phyloP scores from a whole-genome alignment of 2,329 filamentous ascomycete genomes.

The Phialophora verrucosa region DNA sequence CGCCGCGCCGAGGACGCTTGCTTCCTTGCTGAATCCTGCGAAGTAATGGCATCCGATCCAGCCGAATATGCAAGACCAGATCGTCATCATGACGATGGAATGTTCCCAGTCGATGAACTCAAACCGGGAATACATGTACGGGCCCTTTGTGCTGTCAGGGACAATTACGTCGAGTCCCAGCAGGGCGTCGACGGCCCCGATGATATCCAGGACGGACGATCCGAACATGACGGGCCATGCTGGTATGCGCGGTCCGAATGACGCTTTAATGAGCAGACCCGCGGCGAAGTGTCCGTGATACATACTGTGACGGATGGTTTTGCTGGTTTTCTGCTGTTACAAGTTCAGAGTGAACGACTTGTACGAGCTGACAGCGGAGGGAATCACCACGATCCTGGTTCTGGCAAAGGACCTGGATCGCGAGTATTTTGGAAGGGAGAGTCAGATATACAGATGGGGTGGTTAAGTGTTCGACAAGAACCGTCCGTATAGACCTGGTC shows the following conservation, averaged over 20 bases:
- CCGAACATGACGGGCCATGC: slow-evolving; percentile 11
- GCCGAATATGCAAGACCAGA: slow-evolving; percentile 7
- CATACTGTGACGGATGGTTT: background rate
- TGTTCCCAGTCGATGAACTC: slow-evolving; percentile 10
- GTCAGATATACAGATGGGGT: too few species aligned
- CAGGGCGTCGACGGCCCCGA: slow-evolving; percentile 6
- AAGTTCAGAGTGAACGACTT: too few species aligned
- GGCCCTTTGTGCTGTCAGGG: slow-evolving; percentile 4
- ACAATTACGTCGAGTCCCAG: slow-evolving; percentile 6
- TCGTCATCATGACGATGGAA: slow-evolving; percentile 7
- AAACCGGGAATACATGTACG: slow-evolving; percentile 11
- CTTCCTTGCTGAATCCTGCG: slow-evolving; percentile 13
- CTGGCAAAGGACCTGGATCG: too few species aligned
- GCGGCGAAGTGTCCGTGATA: slow-evolving; percentile 7
- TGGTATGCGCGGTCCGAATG: background rate
- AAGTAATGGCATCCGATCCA: slow-evolving; percentile 10
- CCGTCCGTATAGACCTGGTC: background rate
- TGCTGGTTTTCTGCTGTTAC: too few species aligned
- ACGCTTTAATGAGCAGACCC: slow-evolving; percentile 3
- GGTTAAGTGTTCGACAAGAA: background rate
- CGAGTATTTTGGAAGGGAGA: too few species aligned
- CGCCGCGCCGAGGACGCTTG: slow-evolving; percentile 1
- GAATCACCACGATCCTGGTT: too few species aligned
- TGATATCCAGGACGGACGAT: slow-evolving; percentile 4
- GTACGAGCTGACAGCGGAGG: too few species aligned